Evolutionary conservation across 1,284 basidiomycete species (phyloP), one percentile per base, ranked within the genome.

Genomic region (Exobasidium cylindrosporum): DNA sequence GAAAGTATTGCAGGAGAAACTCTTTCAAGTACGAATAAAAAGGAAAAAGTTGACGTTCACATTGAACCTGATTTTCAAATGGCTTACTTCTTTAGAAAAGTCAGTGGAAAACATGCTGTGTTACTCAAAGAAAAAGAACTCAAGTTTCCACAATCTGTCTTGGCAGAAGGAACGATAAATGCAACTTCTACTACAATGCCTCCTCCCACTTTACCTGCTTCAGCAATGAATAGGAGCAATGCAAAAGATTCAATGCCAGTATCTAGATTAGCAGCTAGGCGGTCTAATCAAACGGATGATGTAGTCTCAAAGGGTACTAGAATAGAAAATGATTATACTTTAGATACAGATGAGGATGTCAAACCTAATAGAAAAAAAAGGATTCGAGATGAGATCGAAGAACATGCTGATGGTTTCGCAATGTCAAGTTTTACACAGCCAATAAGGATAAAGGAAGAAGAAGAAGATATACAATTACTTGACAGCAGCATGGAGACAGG

Each of bases 21-120:
- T 4, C 30, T 61, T 21, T 53, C 59, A 23, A 43, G 46, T 5
- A 68, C 69, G 58, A 70, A 66, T 54, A 64, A 76, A 57, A 74
- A 71, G 65, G 72, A 76, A 26, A 72, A 76, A 58, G 75, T 81
- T n/a, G 80, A 81, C 46, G 76, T 81, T 14, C 80, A 77, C 44
- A 71, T 58, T 5, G 60, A 74, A 66, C 66, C 61, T 24, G 73
- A 73, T 58, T 81, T 74, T 49, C 76, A 77, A 26, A 72, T 81
- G 61, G 77, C 80, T 1, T 82, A 79, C 68, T 82, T 80, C 63
- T 82, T 82, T 63, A 70, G 79, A 17, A 65, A 69, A 44, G 70
- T 76, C 54, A 65, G 64, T n/a, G 67, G 77, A 45, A 62, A 74
- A 21, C 81, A 82, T 55, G 78, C 77, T 17, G 47, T 31, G 14